Base-by-base conservation (phyloP, 371 early-diverging fungal species). In the Lichtheimia corymbifera region DNA sequence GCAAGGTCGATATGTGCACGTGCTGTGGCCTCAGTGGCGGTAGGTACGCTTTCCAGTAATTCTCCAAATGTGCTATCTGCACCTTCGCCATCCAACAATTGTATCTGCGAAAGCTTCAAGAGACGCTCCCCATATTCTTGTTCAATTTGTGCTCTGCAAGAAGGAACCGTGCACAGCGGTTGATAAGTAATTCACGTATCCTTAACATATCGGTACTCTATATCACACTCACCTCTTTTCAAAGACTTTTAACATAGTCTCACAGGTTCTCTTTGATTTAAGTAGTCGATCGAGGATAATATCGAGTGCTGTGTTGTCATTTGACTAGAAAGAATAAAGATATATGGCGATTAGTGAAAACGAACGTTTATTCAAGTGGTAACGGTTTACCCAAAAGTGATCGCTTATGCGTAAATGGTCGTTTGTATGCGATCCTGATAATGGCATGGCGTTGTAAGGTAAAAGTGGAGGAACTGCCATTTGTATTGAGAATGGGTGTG, bases 1-100 rank as follows among this genome's bases (percentile, higher is more conserved):
- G 70, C 65, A 17, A 69, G 65, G 57, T 69, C 70, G 41, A 65
- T 54, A 40, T 69, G 70, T 18, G 70, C 70, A 40, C 70, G 62
- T 9, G 70, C 70, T 12, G 65, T 63, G 5, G 70, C 63, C 44
- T 69, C 70, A 1, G 63, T 69, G 13, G 70, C 65, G 12, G 57
- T 62, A 3, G 70, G 70, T 28, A 69, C 55, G 47, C 60, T 62
- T 17, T 56, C 56, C 5, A 69, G 53, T 47, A 62, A 51, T 40
- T 69, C 70, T 22, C 60, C 45, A 59, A 69, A 59, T 1, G 70
- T 69, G 17, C 17, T 47, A 47, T 43, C 47, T 3, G 44, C 28
- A 50, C 63, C 70, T 53, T 69, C 70, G 35, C 30, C 44, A 18
- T 65, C 70, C n/a, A 59, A 53, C 12, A 69, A 45, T 4, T 45